Percentiles rank a stretch among this genome's conserved stretches.
These are phyloP conservation scores for Yarrowia sp. DNA, from an alignment of 805 yeast species.

Conservation along the genomic window DNA sequence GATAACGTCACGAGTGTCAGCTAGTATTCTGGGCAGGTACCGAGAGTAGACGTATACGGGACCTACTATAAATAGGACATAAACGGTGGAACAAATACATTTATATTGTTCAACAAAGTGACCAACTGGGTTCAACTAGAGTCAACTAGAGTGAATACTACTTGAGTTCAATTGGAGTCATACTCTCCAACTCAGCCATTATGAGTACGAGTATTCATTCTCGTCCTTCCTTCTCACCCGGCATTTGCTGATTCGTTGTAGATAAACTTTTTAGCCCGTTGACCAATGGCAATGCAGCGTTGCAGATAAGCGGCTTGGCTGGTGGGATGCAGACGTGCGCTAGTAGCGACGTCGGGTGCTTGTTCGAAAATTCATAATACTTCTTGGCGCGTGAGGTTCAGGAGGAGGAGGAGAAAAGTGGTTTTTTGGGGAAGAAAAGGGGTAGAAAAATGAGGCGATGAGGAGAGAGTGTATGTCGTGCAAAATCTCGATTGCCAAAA, in stretches of 20 bases:
- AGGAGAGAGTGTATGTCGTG: too few relatives aligned
- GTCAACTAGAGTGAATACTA: too few relatives aligned
- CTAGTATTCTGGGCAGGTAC: neutral
- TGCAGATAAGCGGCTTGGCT: conserved; percentile 15
- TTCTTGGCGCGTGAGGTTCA: conserved; percentile 16
- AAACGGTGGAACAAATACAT: too few relatives aligned
- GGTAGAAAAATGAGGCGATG: neutral
- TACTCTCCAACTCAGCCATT: neutral
- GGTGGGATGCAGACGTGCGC: neutral
- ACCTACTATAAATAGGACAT: too few relatives aligned
- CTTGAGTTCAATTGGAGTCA: too few relatives aligned
- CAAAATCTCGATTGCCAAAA: too few relatives aligned
- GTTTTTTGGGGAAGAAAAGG: neutral
- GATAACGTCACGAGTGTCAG: too few relatives aligned
- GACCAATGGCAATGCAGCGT: neutral
- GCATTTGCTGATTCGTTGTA: conserved; percentile 18
- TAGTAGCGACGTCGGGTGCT: neutral
- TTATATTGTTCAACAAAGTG: too few relatives aligned
- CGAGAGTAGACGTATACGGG: too few relatives aligned
- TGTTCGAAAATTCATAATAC: conserved; percentile 1
- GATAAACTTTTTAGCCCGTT: neutral
- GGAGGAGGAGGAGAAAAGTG: neutral
- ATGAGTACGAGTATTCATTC: too few relatives aligned
- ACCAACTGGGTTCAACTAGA: too few relatives aligned
- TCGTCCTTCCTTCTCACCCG: neutral